phyloP scores from a whole-genome alignment of 176 grass and related monocot genomes.

The Saccharum officinarum region DNA sequence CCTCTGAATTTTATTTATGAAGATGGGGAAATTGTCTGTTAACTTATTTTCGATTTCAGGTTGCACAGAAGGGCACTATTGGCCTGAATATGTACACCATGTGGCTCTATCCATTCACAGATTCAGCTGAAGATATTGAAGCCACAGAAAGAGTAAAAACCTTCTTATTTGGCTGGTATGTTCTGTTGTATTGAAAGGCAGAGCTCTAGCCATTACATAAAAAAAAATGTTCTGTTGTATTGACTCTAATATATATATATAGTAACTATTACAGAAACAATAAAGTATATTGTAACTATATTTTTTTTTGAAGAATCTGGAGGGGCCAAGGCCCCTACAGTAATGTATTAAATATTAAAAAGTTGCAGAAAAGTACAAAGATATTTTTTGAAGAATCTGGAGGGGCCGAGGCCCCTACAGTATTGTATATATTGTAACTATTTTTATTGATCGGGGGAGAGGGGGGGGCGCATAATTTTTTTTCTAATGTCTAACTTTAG shows the following conservation, averaged over 20 bases:
- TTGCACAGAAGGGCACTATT: conserved; percentile 44
- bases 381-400: too few species aligned
- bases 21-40: not conserved
- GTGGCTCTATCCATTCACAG: conserved; percentile 53
- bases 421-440: not conserved
- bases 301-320: too few species aligned
- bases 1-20: not conserved
- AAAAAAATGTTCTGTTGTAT: not conserved
- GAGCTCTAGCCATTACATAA: too few species aligned
- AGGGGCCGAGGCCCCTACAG: too few species aligned
- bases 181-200: not conserved
- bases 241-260: not conserved
- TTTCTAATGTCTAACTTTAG: not conserved
- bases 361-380: too few species aligned
- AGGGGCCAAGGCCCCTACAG: too few species aligned
- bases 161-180: conserved; percentile 54
- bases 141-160: conserved; percentile 40
- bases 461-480: not conserved
- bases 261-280: not conserved
- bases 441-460: not conserved
- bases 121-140: conserved; percentile 43
- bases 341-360: too few species aligned
- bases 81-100: conserved; percentile 52
- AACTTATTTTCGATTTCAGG: conserved; percentile 10
- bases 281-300: not conserved